Evolutionary conservation across 352 stramenopile genomes (phyloP), one percentile per base, ranked within the genome.

Genomic region (Vaucheria bursata): DNA sequence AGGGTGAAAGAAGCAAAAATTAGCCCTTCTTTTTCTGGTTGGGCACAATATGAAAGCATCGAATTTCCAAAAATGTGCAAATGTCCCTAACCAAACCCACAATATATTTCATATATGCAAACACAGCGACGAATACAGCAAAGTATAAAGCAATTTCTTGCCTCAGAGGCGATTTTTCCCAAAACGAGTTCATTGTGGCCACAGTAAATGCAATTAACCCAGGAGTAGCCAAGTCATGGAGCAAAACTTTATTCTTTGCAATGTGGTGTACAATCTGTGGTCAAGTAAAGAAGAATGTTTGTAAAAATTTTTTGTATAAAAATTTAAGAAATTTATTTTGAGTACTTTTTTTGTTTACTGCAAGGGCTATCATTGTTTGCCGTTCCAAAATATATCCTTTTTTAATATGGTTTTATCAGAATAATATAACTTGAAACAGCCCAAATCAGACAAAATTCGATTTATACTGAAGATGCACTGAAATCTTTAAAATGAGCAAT

Each of bases 181-280:
- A 70, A 69, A 77, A 79, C 39, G 76, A 36, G 66, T 79, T 79
- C 12, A 75, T 39, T 31, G 74, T 72, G 38, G 67, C 59, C 0
- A 38, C 74, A 31, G 7, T 69, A 35, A 76, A 52, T 18, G 72
- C 74, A 4, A 73, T 18, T 18, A 79, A 45, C 6, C 52, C 70
- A 1, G 74, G 65, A 31, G 52, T 74, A 33, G 34, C 6, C 18
- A 79, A 31, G 66, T 79, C 74, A 18, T 79, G 64, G 52, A 79
- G 72, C n/a, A 70, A 39, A 65, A 79, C 34, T 45, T 65, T 35
- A 8, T 53, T 65, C 65, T 79, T 79, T 36, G 74, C 74, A 65
- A 79, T 79, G 35, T 79, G 74, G 35, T 79, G 59, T 1, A 79
- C 66, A n/a, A 79, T 79, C 74, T 74, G 70, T 3, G 39, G 66